phyloP scores from a whole-genome alignment of 1,284 basidiomycete genomes.

The Termitomyces sp. region DNA sequence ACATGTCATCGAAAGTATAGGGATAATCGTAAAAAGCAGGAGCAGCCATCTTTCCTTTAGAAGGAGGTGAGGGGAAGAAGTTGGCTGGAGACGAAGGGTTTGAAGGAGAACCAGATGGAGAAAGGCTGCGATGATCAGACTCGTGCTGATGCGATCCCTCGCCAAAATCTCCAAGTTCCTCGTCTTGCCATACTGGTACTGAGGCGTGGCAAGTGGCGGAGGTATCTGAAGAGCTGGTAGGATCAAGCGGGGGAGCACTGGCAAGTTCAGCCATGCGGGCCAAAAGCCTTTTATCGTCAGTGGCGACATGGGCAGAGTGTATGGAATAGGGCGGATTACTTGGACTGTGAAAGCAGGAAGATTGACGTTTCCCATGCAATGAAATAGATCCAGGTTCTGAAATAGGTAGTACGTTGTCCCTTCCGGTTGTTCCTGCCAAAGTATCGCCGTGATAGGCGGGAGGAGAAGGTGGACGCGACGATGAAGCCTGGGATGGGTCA shows the following conservation, averaged over 20 bases:
- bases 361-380: not conserved
- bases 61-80: constrained; percentile 35
- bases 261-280: constrained; percentile 51
- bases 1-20: constrained; percentile 35
- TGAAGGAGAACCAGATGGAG: constrained; percentile 5
- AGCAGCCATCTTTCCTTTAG: constrained; percentile 36
- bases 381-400: not conserved
- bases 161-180: constrained; percentile 30
- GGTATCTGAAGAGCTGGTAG: constrained; percentile 10
- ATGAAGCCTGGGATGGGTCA: not conserved
- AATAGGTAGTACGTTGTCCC: not conserved
- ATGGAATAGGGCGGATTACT: constrained; percentile 1
- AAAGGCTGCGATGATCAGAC: constrained; percentile 2
- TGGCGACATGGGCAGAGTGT: constrained; percentile 63
- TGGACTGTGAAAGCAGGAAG: constrained; percentile 1
- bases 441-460: constrained; percentile 32
- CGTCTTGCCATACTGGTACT: constrained; percentile 41
- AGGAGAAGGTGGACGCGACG: constrained; percentile 6
- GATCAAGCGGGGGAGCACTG: constrained; percentile 45
- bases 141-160: constrained; percentile 2
- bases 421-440: constrained; percentile 15
- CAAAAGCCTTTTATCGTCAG: constrained; percentile 66
- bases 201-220: constrained; percentile 24
- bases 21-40: constrained; percentile 35
- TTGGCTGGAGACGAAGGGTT: constrained; percentile 29